These are phyloP conservation scores for Aspergillus tubingensis DNA, from an alignment of 2,329 filamentous ascomycete genomes.

Conservation along the genomic window DNA sequence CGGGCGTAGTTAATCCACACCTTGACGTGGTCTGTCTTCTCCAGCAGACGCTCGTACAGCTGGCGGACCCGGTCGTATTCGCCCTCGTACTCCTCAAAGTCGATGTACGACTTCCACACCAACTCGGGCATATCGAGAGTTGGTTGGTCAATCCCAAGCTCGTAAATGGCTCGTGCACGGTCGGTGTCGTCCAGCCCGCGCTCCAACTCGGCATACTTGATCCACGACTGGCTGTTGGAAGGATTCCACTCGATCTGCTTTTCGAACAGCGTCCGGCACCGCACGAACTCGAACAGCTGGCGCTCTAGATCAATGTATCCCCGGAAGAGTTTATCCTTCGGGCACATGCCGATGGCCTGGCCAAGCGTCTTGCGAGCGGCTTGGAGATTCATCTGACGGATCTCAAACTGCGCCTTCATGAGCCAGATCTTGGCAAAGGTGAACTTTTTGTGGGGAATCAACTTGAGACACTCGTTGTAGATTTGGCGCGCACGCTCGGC, in stretches of 20 bases:
- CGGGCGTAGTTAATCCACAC: constrained; percentile 99
- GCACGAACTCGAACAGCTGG: constrained; percentile 89
- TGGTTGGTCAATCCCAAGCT: constrained; percentile 80
- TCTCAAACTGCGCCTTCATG: constrained; percentile 87
- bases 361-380: constrained; percentile 86
- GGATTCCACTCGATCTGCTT: constrained; percentile 94
- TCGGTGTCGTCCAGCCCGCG: constrained; percentile 87
- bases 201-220: constrained; percentile 92
- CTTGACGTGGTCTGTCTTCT: constrained; percentile 98
- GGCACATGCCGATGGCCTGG: constrained; percentile 87
- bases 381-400: constrained; percentile 79
- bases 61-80: constrained; percentile 80
- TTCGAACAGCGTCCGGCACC: constrained; percentile 87
- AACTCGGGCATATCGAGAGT: constrained; percentile 95
- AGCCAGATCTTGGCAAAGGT: constrained; percentile 98
- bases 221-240: constrained; percentile 90
- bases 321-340: constrained; percentile 92
- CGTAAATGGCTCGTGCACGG: constrained; percentile 85
- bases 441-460: constrained; percentile 94
- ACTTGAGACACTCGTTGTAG: constrained; percentile 81
- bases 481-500: constrained; percentile 79
- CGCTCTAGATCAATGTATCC: constrained; percentile 92
- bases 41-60: constrained; percentile 85
- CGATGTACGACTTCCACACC: constrained; percentile 97
- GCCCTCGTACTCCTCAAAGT: constrained; percentile 94